Percentiles rank a stretch among this genome's conserved stretches.
Evolutionary conservation across 1,284 basidiomycete species (phyloP).

Genomic region (Vanrija sp.): DNA sequence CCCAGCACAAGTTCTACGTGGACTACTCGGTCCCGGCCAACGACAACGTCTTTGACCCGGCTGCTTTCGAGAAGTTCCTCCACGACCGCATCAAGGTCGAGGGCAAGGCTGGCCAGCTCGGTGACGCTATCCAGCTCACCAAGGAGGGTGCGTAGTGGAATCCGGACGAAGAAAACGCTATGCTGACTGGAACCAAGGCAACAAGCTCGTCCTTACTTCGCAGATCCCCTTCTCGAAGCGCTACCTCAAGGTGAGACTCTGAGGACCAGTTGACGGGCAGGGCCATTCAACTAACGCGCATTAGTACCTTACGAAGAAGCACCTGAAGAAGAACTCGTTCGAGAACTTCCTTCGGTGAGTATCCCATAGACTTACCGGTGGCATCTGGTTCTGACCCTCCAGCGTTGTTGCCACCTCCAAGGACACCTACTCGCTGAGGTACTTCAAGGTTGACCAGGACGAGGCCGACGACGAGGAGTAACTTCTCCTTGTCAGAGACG

Average conservation of each 20-base stretch:
- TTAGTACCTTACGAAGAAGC: constrained; percentile 93
- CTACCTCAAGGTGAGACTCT: constrained; percentile 53
- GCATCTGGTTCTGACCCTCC: constrained; percentile 9
- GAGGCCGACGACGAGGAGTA: constrained; percentile 52
- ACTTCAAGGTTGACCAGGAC: constrained; percentile 89
- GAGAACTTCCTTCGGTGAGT: constrained; percentile 48
- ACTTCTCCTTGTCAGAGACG: background rate
- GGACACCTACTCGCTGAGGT: constrained; percentile 82
- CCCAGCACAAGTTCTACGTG: constrained; percentile 80
- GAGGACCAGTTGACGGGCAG: too few relatives aligned
- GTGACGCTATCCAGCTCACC: constrained; percentile 73
- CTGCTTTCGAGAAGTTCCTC: constrained; percentile 86
- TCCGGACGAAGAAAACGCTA: background rate
- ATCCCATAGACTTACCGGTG: too few relatives aligned
- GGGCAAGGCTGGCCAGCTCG: constrained; percentile 68
- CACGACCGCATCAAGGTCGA: constrained; percentile 88
- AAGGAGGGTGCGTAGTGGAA: constrained; percentile 65
- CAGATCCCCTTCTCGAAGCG: constrained; percentile 85
- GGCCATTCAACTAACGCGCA: background rate
- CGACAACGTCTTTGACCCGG: constrained; percentile 87
- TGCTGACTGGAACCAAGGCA: constrained; percentile 53
- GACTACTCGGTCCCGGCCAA: constrained; percentile 90
- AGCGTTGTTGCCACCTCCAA: constrained; percentile 83
- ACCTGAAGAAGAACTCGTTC: constrained; percentile 63
- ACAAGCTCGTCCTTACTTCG: constrained; percentile 73